Evolutionary conservation across 1,284 basidiomycete genomes (phyloP), one percentile per base, ranked within the genome.

Genomic region (Puccinia horiana): DNA sequence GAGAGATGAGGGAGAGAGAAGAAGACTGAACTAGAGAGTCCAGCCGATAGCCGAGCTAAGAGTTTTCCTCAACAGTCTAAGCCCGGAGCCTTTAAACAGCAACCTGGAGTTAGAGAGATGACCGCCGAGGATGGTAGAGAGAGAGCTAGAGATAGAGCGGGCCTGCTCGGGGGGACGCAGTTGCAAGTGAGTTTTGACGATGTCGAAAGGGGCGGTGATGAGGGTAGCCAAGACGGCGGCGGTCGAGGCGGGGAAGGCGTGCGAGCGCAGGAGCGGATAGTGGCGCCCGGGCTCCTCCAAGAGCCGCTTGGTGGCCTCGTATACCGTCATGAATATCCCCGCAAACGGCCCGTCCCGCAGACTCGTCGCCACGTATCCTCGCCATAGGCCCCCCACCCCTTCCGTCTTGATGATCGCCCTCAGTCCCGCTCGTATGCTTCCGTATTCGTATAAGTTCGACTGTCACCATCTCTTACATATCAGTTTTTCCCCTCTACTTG

Each of bases 281-380:
- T 20, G 37, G 4, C 26, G 52, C 12, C 23, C 20, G n/a, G 63
- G 32, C 63, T 35, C 18, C 11, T 32, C 56, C 56, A 42, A 12
- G 37, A 47, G 11, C 32, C 58, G 42, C 58, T 78, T 78, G 2
- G 58, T 83, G 0, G 84, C 84, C 87, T 98, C 96, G 86, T 99
- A 99, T 76, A 93, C 91, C 0, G 95, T 91, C 26, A 98, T 90
- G 85, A 98, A 99, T 11, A 99, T 87, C 0, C 96, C 96, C 0
- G 96, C 96, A 85, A 98, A 96, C 0, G 96, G 97, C 1, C 96
- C 96, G 86, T 99, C 96, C 52, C 96, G 90, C 32, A 96, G 88
- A 0, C 95, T 94, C 0, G 95, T 96, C 0, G 96, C 94, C 44
- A 93, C 87, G 85, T 97, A 93, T 0, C 96, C 96, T 80, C 94